Evolutionary conservation across 495 filamentous ascomycete species (phyloP).

Genomic region (Hypoxylon fuscum): DNA sequence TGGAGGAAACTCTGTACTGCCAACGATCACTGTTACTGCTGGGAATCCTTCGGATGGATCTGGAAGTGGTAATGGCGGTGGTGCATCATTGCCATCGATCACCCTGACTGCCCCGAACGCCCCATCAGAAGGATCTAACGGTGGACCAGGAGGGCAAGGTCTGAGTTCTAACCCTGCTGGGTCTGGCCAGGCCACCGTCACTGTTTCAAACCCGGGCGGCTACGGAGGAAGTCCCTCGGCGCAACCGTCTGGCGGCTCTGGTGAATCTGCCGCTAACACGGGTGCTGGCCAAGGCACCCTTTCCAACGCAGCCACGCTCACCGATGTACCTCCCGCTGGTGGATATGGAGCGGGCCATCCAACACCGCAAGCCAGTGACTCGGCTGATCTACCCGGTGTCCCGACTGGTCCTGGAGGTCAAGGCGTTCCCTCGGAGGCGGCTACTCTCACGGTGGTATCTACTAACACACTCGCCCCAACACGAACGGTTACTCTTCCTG

Average conservation of each 20-base stretch:
- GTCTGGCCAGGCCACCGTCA: conserved; percentile 16
- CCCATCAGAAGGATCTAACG: conserved; percentile 16
- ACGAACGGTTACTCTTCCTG: conserved; percentile 28
- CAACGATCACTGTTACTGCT: conserved; percentile 24
- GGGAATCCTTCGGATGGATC: neutral
- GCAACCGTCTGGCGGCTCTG: conserved; percentile 14
- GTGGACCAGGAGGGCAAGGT: conserved; percentile 33
- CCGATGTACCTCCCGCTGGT: conserved; percentile 25
- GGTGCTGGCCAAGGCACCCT: conserved; percentile 17
- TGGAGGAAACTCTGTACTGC: conserved; percentile 12
- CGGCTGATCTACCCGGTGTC: conserved; percentile 10
- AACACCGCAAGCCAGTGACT: conserved; percentile 20
- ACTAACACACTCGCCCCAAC: conserved; percentile 21
- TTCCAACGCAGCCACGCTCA: conserved; percentile 7
- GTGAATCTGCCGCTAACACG: conserved; percentile 7
- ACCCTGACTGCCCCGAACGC: conserved; percentile 26
- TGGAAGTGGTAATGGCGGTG: conserved; percentile 16
- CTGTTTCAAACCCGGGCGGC: conserved; percentile 20
- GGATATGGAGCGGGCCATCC: conserved; percentile 32
- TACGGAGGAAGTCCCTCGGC: conserved; percentile 27
- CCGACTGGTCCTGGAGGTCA: conserved; percentile 12
- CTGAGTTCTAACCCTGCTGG: conserved; percentile 15
- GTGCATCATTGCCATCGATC: conserved; percentile 21
- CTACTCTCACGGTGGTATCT: conserved; percentile 16
- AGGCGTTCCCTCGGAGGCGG: neutral